phyloP scores from a whole-genome alignment of 2,329 filamentous ascomycete species.

The Harringtonia lauricola region DNA sequence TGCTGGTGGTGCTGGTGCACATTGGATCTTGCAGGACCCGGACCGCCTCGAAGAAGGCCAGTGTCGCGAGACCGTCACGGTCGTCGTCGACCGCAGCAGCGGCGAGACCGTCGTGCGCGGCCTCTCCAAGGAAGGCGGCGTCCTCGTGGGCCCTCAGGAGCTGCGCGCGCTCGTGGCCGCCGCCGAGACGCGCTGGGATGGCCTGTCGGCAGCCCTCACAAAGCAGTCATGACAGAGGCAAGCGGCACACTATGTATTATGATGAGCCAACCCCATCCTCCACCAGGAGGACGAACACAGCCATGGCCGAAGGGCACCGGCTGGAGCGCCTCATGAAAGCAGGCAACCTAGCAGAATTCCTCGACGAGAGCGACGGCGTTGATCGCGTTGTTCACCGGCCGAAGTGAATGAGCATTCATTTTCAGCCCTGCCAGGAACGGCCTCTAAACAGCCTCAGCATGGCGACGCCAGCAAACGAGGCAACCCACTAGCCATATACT shows the following conservation, averaged over 20 bases:
- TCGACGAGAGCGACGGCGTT: no score
- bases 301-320: no score
- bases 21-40: constrained; percentile 78
- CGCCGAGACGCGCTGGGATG: constrained; percentile 54
- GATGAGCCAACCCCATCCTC: no score
- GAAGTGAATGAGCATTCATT: no score
- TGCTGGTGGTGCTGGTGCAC: constrained; percentile 34
- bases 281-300: no score
- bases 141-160: constrained; percentile 51
- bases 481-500: no score
- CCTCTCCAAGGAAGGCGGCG: constrained; percentile 78
- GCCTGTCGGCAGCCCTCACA: constrained; percentile 34
- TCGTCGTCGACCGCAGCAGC: constrained; percentile 59
- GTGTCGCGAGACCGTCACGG: constrained; percentile 71
- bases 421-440: no score
- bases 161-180: constrained; percentile 48
- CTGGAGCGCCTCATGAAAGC: no score
- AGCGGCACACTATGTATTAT: not conserved
- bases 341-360: no score
- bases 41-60: constrained; percentile 82
- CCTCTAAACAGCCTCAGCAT: no score
- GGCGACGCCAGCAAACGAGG: no score
- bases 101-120: constrained; percentile 49
- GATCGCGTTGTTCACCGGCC: no score
- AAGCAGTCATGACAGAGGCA: not conserved